These are phyloP conservation scores for Ceratocystis papillata DNA, from an alignment of 2,329 filamentous ascomycete genomes.

Conservation along the genomic window DNA sequence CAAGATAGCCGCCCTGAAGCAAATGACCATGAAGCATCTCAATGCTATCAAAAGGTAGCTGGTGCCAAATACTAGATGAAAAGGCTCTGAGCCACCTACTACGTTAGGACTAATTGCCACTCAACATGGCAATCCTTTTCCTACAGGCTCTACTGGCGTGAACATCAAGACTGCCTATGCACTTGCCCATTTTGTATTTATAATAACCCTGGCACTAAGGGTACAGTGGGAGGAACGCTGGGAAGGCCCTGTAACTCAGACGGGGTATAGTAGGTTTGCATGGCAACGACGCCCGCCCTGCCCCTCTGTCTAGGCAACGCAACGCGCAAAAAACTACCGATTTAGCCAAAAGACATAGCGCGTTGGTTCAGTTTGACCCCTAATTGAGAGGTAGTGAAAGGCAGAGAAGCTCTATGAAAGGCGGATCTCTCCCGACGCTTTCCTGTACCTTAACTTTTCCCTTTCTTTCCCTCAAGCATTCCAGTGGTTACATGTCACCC, in stretches of 20 bases:
- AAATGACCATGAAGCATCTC: no score
- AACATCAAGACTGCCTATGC: no score
- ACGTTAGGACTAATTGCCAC: no score
- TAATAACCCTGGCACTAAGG: neutral
- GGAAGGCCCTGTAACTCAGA: neutral
- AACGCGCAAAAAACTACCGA: neutral
- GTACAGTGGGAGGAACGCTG: neutral
- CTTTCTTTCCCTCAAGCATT: neutral
- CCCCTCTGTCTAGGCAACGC: slow-evolving; percentile 5
- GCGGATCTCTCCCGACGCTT: neutral
- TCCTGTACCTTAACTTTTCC: neutral
- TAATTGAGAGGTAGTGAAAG: neutral
- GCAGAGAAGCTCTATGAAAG: neutral
- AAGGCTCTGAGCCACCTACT: no score
- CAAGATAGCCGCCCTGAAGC: no score
- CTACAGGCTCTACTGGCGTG: no score
- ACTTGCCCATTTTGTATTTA: no score
- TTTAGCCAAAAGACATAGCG: neutral
- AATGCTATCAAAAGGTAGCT: no score
- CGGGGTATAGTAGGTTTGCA: neutral
- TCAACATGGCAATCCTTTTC: no score
- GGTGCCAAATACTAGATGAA: no score
- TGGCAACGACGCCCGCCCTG: neutral
- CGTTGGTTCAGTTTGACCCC: neutral
- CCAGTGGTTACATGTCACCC: neutral